Conservation (phyloP, 2,329 filamentous ascomycete genomes). For the Clarireedia homoeocarpa region DNA sequence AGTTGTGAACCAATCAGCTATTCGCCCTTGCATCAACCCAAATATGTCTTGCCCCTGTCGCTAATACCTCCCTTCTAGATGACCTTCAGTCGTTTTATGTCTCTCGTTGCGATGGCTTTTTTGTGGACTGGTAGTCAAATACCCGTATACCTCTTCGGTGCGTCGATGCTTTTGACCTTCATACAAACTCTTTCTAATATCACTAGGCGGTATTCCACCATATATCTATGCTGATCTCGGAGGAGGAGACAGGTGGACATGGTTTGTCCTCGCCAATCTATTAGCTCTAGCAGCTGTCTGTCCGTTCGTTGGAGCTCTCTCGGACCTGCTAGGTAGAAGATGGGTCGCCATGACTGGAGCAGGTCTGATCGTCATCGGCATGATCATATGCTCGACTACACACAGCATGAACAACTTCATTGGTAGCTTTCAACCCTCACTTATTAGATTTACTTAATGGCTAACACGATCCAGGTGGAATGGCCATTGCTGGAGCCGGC, state of each 20-base stretch:
- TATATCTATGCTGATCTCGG: slow-evolving; percentile 52
- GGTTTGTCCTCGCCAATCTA: slow-evolving; percentile 39
- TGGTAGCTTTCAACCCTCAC: slow-evolving; percentile 31
- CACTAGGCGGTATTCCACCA: slow-evolving; percentile 38
- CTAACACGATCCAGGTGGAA: slow-evolving; percentile 33
- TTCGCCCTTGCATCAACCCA: slow-evolving; percentile 34
- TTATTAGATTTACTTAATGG: too few species aligned
- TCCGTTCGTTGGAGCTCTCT: slow-evolving; percentile 58
- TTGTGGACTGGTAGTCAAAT: slow-evolving; percentile 55
- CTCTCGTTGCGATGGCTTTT: slow-evolving; percentile 49
- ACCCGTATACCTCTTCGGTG: slow-evolving; percentile 46
- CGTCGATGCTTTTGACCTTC: not conserved
- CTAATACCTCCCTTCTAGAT: slow-evolving; percentile 43
- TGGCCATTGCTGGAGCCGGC: slow-evolving; percentile 51
- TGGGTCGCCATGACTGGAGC: slow-evolving; percentile 50
- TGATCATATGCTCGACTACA: slow-evolving; percentile 51
- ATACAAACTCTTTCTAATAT: not conserved
- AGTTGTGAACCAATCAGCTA: too few species aligned
- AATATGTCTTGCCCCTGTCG: slow-evolving; percentile 24
- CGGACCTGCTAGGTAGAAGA: slow-evolving; percentile 54
- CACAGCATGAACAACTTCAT: slow-evolving; percentile 54
- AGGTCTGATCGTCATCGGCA: slow-evolving; percentile 46
- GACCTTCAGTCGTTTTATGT: slow-evolving; percentile 52
- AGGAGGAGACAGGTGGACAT: slow-evolving; percentile 35
- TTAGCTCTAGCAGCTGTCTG: slow-evolving; percentile 49